phyloP scores from a whole-genome alignment of 1,284 basidiomycete genomes.

The Meira miltonrushii region DNA sequence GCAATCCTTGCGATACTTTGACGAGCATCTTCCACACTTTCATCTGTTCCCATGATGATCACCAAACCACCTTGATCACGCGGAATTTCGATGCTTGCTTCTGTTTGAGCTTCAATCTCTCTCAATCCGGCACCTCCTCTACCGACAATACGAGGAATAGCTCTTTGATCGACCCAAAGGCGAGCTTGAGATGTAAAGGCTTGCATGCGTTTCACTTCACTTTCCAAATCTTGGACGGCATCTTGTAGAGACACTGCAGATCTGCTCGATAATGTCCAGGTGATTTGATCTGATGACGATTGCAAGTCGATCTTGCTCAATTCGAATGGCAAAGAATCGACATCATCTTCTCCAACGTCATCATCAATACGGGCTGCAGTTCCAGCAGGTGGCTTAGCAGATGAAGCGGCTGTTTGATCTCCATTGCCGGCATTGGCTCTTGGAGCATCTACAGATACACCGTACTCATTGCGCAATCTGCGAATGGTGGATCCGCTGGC shows the following conservation, averaged over 20 bases:
- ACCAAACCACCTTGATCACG: constrained; percentile 32
- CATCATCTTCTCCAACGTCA: constrained; percentile 13
- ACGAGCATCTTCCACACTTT: constrained; percentile 34
- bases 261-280: constrained; percentile 39
- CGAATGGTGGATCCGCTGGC: constrained; percentile 38
- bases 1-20: constrained; percentile 32
- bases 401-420: constrained; percentile 8
- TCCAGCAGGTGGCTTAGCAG: constrained; percentile 10
- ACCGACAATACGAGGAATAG: constrained; percentile 38
- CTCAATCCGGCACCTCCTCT: constrained; percentile 30
- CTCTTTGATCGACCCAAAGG: constrained; percentile 25
- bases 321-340: constrained; percentile 14
- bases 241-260: constrained; percentile 29
- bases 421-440: constrained; percentile 11
- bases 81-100: constrained; percentile 40
- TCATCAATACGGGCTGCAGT: constrained; percentile 32
- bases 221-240: constrained; percentile 23
- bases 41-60: constrained; percentile 38
- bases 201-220: constrained; percentile 25
- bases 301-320: constrained; percentile 30
- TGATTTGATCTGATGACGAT: constrained; percentile 15
- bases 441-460: constrained; percentile 40
- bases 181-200: constrained; percentile 29
- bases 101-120: constrained; percentile 27
- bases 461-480: constrained; percentile 31